phyloP scores from a whole-genome alignment of 1,284 basidiomycete species.

The Pulveroboletus sp. region DNA sequence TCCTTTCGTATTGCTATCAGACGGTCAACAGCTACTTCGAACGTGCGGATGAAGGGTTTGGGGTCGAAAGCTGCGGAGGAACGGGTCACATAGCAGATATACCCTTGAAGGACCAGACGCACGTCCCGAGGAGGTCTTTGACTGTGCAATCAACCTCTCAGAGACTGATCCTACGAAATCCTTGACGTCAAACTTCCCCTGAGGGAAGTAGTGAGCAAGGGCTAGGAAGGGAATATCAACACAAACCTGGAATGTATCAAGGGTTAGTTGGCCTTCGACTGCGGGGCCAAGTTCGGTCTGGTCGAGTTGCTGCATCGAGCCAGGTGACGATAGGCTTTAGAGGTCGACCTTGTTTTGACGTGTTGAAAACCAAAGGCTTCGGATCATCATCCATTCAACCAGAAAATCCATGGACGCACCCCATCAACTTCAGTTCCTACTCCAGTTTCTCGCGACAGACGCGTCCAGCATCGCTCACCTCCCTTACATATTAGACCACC shows the following conservation, averaged over 20 bases:
- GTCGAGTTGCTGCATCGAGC: slow-evolving; percentile 32
- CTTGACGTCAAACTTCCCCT: slow-evolving; percentile 91
- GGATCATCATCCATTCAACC: neutral
- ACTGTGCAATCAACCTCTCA: slow-evolving; percentile 83
- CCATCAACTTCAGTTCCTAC: slow-evolving; percentile 61
- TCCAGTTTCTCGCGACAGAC: slow-evolving; percentile 71
- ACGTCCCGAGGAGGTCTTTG: slow-evolving; percentile 83
- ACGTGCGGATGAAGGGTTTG: slow-evolving; percentile 88
- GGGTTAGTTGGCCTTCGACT: slow-evolving; percentile 62
- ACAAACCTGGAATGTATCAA: slow-evolving; percentile 67
- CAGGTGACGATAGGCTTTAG: too few species aligned
- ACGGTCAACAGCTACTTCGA: slow-evolving; percentile 87
- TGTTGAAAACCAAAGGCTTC: slow-evolving; percentile 33
- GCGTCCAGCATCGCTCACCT: slow-evolving; percentile 56
- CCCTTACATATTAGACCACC: slow-evolving; percentile 53
- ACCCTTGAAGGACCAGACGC: slow-evolving; percentile 38
- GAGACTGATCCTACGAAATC: slow-evolving; percentile 87
- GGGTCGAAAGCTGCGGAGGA: slow-evolving; percentile 81
- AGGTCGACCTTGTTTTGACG: slow-evolving; percentile 31
- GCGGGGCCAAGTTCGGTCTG: slow-evolving; percentile 48
- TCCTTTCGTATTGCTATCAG: slow-evolving; percentile 85
- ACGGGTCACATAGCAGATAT: slow-evolving; percentile 5
- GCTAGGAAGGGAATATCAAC: neutral
- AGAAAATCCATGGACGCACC: slow-evolving; percentile 25
- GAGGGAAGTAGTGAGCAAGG: slow-evolving; percentile 10